Base-by-base conservation (phyloP, 164 flowering plant species). In the Aristolochia fimbriata region DNA sequence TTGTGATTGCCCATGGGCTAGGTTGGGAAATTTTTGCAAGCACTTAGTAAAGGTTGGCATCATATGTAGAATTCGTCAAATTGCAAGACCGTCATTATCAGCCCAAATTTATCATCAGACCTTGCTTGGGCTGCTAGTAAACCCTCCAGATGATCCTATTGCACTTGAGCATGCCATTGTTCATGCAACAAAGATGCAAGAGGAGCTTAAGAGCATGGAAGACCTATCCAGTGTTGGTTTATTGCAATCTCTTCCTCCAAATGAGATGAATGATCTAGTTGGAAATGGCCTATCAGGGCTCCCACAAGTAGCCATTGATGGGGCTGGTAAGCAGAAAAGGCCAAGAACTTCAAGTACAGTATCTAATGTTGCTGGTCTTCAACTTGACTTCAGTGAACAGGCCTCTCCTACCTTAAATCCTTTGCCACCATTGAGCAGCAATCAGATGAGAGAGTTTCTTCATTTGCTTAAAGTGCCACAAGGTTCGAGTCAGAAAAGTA, bases 1-100 rank as follows among this genome's bases (percentile, higher is more conserved):
- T 59, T 93, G 96, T 66, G 87, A 90, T 70, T 93, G 99, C 74
- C 67, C 77, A 13, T 93, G 99, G 99, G 80, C 97, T 11, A 64
- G 85, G 80, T 87, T 79, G 59, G 97, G 97, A 37, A 90, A 93
- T 70, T 76, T 90, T 45, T 90, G 99, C 83, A 93, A 93, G 77
- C 96, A 93, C 72, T 79, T 90, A 49, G 83, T 93, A 65, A 93
- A 93, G 74, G 95, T 85, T 58, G 83, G 86, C 62, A 85, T 80
- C 95, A 64, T 88, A 4, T 85, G 85, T 67, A 75, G 76, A 30
- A 73, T 66, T 62, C 66, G 45, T 23, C 63, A 62, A 54, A 71
- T 62, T 19, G 75, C 47, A 73, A 71, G 66, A 49, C 70, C 78
- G 21, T 82, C 97, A 53, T 75, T 88, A 85, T 88, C 96, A 23